Evolutionary conservation across 345 rosid genomes (phyloP), one percentile per base, ranked within the genome.

Genomic region (Moringa oleifera): DNA sequence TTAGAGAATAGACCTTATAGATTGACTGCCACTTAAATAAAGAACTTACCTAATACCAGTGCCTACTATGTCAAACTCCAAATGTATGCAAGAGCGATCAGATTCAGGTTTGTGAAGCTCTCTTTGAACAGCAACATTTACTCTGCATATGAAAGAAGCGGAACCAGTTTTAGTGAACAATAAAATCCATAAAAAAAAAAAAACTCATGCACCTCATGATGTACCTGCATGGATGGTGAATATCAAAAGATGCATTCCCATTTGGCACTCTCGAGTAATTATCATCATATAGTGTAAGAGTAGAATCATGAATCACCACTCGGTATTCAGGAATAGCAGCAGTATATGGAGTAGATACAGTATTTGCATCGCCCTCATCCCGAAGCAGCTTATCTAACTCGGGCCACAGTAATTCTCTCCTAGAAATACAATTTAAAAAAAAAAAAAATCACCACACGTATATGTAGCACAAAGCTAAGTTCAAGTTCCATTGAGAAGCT

Each of bases 201-300:
- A 12, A 23, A 66, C 18, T n/a, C n/a, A 46, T 31, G 55, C 54
- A 23, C 19, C 24, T 53, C 59, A 62, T 46, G 4, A 23, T 19
- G 18, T 77, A 93, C 98, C 96, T 81, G 94, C 86, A 76, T 23
- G 98, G 98, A 71, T 88, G 98, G 61, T 90, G 98, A 57, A 82
- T 80, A 67, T 93, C 98, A 72, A 76, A 73, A 57, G 68, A 63
- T 36, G 81, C 59, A 78, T 73, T 79, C 33, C 98, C 96, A 64
- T 93, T 93, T 57, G 87, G 69, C 64, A 59, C 61, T 66, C 49
- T 70, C 9, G 71, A 71, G 71, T 66, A 72, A 64, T 55, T 71
- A 58, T 80, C 79, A 67, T 62, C 76, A 21, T 18, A 33, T 49
- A 74, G 64, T 61, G 77, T 59, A 25, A 53, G 24, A 56, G 71